A percentile compares a stretch with the other conserved stretches of the same genome.
Conservation (phyloP, 371 early-diverging fungal genomes). For the Syncephalastrum sp. region DNA sequence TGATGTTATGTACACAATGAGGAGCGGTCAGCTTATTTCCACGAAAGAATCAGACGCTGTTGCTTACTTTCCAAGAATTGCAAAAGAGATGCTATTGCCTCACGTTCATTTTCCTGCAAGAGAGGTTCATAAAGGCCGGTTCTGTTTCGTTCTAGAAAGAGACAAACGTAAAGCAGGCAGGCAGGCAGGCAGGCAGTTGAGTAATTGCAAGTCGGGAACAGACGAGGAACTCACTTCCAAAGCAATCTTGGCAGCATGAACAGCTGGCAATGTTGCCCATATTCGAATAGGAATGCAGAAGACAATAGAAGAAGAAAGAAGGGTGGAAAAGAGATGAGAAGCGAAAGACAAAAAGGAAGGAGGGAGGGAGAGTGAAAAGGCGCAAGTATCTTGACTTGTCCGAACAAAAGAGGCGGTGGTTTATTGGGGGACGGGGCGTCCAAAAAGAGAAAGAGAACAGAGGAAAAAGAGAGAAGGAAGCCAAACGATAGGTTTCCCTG, state of each 20-base stretch:
- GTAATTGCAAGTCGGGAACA: neutral
- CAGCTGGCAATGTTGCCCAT: constrained; percentile 24
- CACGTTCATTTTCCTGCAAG: constrained; percentile 82
- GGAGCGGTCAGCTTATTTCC: constrained; percentile 7
- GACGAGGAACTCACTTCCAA: constrained; percentile 38
- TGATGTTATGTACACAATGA: neutral
- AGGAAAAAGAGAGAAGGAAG: neutral
- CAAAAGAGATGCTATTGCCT: constrained; percentile 81
- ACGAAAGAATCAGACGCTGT: neutral
- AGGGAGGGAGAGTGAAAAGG: too few relatives aligned
- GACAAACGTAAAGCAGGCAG: neutral
- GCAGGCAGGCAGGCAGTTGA: too few relatives aligned
- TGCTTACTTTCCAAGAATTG: constrained; percentile 81
- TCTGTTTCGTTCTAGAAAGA: constrained; percentile 32
- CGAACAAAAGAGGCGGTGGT: too few relatives aligned
- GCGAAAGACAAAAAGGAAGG: too few relatives aligned
- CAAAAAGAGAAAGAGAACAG: neutral
- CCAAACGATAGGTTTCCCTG: neutral
- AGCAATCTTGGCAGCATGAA: constrained; percentile 44
- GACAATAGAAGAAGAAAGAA: too few relatives aligned
- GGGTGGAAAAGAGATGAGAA: too few relatives aligned
- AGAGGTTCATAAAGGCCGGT: constrained; percentile 77
- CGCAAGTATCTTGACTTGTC: too few relatives aligned
- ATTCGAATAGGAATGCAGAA: neutral
- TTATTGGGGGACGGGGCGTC: neutral